Conservation (phyloP, 306 rosid species). For the Begonia masoniana region DNA sequence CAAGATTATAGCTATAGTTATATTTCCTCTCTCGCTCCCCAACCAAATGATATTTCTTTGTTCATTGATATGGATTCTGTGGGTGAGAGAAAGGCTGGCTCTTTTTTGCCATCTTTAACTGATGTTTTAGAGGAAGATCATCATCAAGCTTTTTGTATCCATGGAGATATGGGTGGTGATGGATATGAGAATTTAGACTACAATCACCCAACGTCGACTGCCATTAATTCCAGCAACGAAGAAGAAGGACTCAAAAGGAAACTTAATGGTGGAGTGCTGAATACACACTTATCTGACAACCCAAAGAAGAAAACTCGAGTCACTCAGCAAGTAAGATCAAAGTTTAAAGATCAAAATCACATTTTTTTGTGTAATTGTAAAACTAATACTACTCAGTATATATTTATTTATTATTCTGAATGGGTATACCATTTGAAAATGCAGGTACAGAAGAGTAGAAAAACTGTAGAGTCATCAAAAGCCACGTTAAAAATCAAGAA, state of each 20-base stretch:
- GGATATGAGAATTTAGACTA: too few species aligned
- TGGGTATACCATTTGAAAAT: not conserved
- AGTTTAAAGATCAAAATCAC: constrained; percentile 28
- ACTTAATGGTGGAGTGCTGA: constrained; percentile 14
- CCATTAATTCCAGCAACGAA: too few species aligned
- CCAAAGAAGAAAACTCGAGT: constrained; percentile 40
- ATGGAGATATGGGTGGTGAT: not conserved
- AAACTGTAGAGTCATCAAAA: constrained; percentile 28
- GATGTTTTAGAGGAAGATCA: not conserved
- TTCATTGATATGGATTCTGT: not conserved
- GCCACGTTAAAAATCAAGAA: not conserved
- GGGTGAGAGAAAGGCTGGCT: not conserved
- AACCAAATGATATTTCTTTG: constrained; percentile 13
- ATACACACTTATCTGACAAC: constrained; percentile 10
- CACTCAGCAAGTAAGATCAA: not conserved
- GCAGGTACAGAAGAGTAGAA: constrained; percentile 44
- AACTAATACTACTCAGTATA: not conserved
- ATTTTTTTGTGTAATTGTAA: too few species aligned
- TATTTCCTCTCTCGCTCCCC: constrained; percentile 11
- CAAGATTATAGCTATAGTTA: constrained; percentile 36
- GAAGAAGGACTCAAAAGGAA: not conserved
- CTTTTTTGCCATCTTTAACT: not conserved
- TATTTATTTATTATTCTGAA: not conserved
- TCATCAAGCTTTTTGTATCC: not conserved
- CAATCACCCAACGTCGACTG: too few species aligned